Percentiles rank a stretch among this genome's conserved stretches.
Conservation (phyloP, 2,329 filamentous ascomycete species). For the Coniochaeta ligniaria region DNA sequence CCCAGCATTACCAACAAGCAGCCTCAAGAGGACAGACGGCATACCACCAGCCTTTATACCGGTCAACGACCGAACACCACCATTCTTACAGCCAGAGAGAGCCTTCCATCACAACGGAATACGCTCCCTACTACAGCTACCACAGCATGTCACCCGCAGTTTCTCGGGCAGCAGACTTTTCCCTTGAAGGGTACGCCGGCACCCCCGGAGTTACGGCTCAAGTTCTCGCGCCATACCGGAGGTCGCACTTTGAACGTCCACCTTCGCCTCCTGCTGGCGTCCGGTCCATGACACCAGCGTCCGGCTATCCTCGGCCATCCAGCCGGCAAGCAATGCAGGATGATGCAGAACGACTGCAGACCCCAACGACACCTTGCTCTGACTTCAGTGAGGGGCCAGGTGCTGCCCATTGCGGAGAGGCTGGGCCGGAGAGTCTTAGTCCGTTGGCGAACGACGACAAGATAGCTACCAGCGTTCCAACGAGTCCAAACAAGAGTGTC, state of each 20-base stretch:
- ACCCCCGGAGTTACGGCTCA: not conserved
- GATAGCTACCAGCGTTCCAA: slow-evolving; percentile 12
- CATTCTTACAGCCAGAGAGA: not conserved
- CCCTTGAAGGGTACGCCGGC: not conserved
- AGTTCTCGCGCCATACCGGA: not conserved
- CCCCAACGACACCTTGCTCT: not conserved
- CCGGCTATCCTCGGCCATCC: not conserved
- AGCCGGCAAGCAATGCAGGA: not conserved
- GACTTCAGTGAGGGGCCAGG: not conserved
- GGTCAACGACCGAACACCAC: not conserved
- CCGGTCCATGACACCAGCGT: not conserved
- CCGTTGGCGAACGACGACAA: not conserved
- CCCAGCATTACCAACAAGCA: not conserved
- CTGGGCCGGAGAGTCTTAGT: not conserved
- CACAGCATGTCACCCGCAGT: not conserved
- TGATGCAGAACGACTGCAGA: not conserved
- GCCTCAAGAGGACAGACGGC: not conserved
- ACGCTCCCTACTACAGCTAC: not conserved
- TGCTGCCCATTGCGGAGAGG: not conserved
- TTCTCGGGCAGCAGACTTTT: not conserved
- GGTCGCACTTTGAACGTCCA: not conserved
- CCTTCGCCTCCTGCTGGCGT: not conserved
- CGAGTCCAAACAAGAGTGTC: slow-evolving; percentile 17
- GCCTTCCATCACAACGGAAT: not conserved
- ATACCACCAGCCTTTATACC: not conserved